Conservation (phyloP, 768 basidiomycete genomes). For the Amyloporia xantha region DNA sequence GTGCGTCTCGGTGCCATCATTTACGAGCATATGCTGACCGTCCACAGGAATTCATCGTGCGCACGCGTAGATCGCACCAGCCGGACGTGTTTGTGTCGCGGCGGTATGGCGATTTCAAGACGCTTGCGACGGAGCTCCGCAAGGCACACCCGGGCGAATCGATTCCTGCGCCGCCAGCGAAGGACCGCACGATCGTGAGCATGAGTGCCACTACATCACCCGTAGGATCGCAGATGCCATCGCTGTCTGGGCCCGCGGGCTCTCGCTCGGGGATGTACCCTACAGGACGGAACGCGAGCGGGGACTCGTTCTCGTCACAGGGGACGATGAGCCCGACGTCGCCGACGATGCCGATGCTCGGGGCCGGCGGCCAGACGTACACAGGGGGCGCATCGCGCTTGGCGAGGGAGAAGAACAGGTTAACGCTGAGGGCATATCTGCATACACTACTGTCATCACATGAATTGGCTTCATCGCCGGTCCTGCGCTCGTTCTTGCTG, state of each 20-base stretch:
- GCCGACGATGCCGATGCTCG: constrained; percentile 10
- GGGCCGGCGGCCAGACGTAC: constrained; percentile 1
- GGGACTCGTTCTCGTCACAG: constrained; percentile 18
- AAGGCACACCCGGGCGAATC: constrained; percentile 79
- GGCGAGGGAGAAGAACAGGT: constrained; percentile 87
- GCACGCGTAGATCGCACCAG: constrained; percentile 67
- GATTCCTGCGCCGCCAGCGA: constrained; percentile 79
- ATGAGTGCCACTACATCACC: constrained; percentile 28
- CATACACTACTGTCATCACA: constrained; percentile 67
- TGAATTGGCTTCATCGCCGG: constrained; percentile 75
- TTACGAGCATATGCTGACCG: not conserved
- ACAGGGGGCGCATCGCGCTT: constrained; percentile 37
- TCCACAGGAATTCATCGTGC: constrained; percentile 86
- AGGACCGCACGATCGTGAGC: constrained; percentile 73
- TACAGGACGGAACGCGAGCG: constrained; percentile 16
- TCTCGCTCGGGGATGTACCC: constrained; percentile 7
- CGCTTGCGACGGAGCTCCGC: constrained; percentile 82
- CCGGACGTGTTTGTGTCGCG: constrained; percentile 85
- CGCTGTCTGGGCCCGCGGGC: constrained; percentile 1
- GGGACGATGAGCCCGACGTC: constrained; percentile 15
- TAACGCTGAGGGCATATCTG: constrained; percentile 92
- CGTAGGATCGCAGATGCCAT: not conserved
- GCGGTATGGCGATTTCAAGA: constrained; percentile 92
- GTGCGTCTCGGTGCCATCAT: constrained; percentile 36
- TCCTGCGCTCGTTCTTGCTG: constrained; percentile 80